A percentile compares a stretch with the other conserved stretches of the same genome.
Evolutionary conservation across 305 asterid genomes (phyloP).

Genomic region (Plantago coronopus): DNA sequence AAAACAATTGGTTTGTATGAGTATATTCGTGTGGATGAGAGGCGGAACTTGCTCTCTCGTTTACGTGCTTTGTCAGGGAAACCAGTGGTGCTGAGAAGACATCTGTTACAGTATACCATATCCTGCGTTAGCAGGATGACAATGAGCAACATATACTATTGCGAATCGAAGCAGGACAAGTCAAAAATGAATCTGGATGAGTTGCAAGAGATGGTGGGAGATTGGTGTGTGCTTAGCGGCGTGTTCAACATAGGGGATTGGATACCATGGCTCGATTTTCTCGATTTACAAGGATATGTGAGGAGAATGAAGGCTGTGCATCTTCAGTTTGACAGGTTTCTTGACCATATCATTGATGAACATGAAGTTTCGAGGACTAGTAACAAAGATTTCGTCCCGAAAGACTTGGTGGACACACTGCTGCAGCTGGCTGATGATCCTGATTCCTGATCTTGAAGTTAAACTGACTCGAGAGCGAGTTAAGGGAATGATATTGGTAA

Average conservation of each 20-base stretch:
- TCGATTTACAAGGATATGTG: no score
- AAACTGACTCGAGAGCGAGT: slow-evolving; percentile 29
- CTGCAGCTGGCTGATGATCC: slow-evolving; percentile 30
- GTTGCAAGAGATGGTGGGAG: slow-evolving; percentile 20
- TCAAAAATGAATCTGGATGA: slow-evolving; percentile 11
- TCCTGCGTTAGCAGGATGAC: slow-evolving; percentile 26
- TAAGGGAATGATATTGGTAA: slow-evolving; percentile 30
- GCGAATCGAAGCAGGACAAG: slow-evolving; percentile 7
- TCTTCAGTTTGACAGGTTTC: slow-evolving; percentile 23
- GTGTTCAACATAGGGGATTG: slow-evolving; percentile 39
- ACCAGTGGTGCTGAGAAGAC: slow-evolving; percentile 20
- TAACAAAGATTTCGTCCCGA: slow-evolving; percentile 20
- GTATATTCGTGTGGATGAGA: slow-evolving; percentile 33
- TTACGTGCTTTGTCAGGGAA: slow-evolving; percentile 18
- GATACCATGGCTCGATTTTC: slow-evolving; percentile 40
- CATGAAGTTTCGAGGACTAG: slow-evolving; percentile 24
- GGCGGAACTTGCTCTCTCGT: slow-evolving; percentile 19
- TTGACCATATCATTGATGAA: slow-evolving; percentile 33
- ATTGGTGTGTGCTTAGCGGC: slow-evolving; percentile 30
- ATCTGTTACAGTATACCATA: slow-evolving; percentile 19
- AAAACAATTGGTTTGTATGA: slow-evolving; percentile 27
- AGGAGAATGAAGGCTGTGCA: slow-evolving; percentile 28
- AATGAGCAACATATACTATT: slow-evolving; percentile 30
- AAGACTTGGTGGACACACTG: slow-evolving; percentile 29
- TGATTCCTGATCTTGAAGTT: slow-evolving; percentile 27